A percentile compares a stretch with the other conserved stretches of the same genome.
These are phyloP conservation scores for Sphagnum fallax DNA, from an alignment of 228 moss, liverwort and hornwort species.

Conservation along the genomic window DNA sequence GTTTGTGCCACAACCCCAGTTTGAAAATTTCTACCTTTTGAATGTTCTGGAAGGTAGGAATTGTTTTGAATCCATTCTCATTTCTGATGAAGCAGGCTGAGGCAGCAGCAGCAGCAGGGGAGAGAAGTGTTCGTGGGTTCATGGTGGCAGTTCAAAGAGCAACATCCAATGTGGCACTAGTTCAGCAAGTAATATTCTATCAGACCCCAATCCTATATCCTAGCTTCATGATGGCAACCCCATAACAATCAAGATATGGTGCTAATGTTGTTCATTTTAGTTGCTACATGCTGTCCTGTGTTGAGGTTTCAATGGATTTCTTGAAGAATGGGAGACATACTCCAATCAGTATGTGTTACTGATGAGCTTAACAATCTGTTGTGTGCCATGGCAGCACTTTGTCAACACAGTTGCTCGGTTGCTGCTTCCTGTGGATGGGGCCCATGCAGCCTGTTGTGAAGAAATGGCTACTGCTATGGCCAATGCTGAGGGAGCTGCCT, in stretches of 20 bases:
- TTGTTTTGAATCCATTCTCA: too few relatives aligned
- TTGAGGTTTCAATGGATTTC: too few relatives aligned
- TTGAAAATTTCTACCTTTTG: neutral
- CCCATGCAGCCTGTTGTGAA: constrained; percentile 99
- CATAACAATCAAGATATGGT: neutral
- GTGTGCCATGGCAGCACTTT: constrained; percentile 57
- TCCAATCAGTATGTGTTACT: too few relatives aligned
- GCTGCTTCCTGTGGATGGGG: constrained; percentile 95
- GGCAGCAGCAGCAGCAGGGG: constrained; percentile 96
- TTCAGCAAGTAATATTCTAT: constrained; percentile 69
- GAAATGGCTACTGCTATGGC: constrained; percentile 99
- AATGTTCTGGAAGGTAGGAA: too few relatives aligned
- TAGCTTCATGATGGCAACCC: too few relatives aligned
- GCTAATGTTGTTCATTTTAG: too few relatives aligned
- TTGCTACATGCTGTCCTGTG: too few relatives aligned
- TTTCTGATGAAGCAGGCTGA: constrained; percentile 53
- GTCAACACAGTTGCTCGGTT: constrained; percentile 88
- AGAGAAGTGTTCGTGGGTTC: constrained; percentile 90
- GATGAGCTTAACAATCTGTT: too few relatives aligned
- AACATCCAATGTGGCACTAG: constrained; percentile 93
- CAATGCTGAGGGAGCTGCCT: constrained; percentile 89
- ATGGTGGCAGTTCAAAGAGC: constrained; percentile 99
- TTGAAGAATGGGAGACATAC: too few relatives aligned
- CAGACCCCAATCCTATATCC: too few relatives aligned
- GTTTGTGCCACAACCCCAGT: neutral